These are phyloP conservation scores for Hypoxylon rickii DNA, from an alignment of 495 filamentous ascomycete species.

Conservation along the genomic window DNA sequence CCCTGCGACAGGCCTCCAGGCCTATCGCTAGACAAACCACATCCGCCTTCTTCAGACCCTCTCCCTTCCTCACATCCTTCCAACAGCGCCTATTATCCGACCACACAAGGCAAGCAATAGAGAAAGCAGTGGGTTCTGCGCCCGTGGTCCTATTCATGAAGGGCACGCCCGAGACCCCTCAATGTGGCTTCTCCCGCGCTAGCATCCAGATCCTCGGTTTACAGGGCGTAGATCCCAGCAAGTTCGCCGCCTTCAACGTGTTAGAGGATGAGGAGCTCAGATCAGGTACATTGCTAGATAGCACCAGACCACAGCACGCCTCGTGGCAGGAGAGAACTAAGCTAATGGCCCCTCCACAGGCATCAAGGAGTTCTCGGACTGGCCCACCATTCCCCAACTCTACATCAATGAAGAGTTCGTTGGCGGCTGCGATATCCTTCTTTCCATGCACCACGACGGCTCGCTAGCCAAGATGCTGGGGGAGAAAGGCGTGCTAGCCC, in stretches of 20 bases:
- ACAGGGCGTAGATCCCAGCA: slow-evolving; percentile 94
- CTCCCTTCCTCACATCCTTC: slow-evolving; percentile 42
- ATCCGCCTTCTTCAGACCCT: slow-evolving; percentile 15
- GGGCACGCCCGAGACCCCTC: slow-evolving; percentile 94
- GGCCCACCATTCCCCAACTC: slow-evolving; percentile 97
- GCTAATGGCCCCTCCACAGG: slow-evolving; percentile 53
- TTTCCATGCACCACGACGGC: slow-evolving; percentile 97
- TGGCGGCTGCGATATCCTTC: slow-evolving; percentile 94
- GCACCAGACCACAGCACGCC: too few relatives aligned
- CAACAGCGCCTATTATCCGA: slow-evolving; percentile 72
- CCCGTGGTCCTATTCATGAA: slow-evolving; percentile 99
- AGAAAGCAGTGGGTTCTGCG: slow-evolving; percentile 80
- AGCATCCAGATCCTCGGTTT: slow-evolving; percentile 92
- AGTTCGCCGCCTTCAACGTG: slow-evolving; percentile 97
- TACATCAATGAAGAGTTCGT: slow-evolving; percentile 96
- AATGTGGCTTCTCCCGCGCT: slow-evolving; percentile 96
- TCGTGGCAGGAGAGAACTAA: slow-evolving; percentile 24
- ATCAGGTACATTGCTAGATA: too few relatives aligned
- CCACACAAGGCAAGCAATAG: slow-evolving; percentile 77
- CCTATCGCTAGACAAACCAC: slow-evolving; percentile 38
- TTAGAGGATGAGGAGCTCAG: slow-evolving; percentile 87
- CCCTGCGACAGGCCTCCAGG: slow-evolving; percentile 45
- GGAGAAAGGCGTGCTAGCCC: slow-evolving; percentile 79
- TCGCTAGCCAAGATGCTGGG: slow-evolving; percentile 89
- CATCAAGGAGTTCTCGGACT: slow-evolving; percentile 98